These are phyloP conservation scores for Smithsoniella earleae DNA, from an alignment of 163 green algal species.

Conservation along the genomic window DNA sequence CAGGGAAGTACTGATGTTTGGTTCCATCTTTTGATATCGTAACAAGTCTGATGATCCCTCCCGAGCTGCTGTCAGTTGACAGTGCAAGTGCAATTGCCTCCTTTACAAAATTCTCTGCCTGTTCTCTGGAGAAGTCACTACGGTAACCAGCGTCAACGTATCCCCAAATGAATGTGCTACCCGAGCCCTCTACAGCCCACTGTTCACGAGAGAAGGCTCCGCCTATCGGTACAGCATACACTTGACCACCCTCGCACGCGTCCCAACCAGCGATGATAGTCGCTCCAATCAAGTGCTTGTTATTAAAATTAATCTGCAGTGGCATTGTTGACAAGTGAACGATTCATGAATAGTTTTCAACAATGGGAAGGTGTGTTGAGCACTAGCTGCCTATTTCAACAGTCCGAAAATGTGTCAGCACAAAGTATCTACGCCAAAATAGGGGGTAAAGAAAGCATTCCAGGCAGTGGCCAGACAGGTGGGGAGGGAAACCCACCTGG, in stretches of 20 bases:
- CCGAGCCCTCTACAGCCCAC: slow-evolving; percentile 85
- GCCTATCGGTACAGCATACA: slow-evolving; percentile 80
- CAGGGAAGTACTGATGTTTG: background rate
- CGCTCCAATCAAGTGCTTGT: slow-evolving; percentile 82
- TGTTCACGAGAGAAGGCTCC: slow-evolving; percentile 66
- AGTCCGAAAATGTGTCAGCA: too few relatives aligned
- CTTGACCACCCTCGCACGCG: slow-evolving; percentile 62
- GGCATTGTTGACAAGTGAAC: too few relatives aligned
- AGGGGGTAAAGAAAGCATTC: too few relatives aligned
- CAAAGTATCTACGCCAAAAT: too few relatives aligned
- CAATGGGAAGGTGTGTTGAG: too few relatives aligned
- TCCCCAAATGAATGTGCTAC: slow-evolving; percentile 85
- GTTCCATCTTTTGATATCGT: slow-evolving; percentile 53
- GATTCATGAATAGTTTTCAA: too few relatives aligned
- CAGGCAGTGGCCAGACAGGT: too few relatives aligned
- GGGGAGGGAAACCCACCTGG: background rate
- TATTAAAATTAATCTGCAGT: slow-evolving; percentile 82
- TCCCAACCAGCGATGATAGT: slow-evolving; percentile 87
- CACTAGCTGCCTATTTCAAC: too few relatives aligned
- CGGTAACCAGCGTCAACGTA: slow-evolving; percentile 75
- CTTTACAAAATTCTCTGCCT: slow-evolving; percentile 69
- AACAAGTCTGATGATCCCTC: slow-evolving; percentile 76
- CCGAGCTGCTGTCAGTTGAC: slow-evolving; percentile 71
- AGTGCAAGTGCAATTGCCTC: slow-evolving; percentile 81
- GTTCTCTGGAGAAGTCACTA: slow-evolving; percentile 65